Evolutionary conservation across 2,329 filamentous ascomycete genomes (phyloP).

Genomic region (Phaeosphaeria sp.): DNA sequence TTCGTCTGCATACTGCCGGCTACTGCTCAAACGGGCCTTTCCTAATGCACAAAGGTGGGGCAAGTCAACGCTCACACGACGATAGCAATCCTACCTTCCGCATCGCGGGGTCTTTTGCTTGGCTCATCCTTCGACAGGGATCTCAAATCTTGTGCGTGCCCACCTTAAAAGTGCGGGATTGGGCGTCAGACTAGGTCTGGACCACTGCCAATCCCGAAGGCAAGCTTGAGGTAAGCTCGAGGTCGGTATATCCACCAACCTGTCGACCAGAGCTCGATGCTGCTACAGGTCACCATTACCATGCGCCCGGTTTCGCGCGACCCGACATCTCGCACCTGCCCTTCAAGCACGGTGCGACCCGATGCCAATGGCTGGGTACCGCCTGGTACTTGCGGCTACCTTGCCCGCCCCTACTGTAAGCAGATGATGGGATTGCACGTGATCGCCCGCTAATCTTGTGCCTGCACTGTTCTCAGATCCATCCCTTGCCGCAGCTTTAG

Average conservation of each 20-base stretch:
- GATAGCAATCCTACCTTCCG: not conserved
- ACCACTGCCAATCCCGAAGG: too few relatives aligned
- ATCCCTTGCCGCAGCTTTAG: conserved; percentile 6
- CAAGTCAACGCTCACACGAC: not conserved
- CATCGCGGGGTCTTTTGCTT: not conserved
- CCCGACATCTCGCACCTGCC: conserved; percentile 1
- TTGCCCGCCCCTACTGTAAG: conserved; percentile 9
- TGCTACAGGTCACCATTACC: not conserved
- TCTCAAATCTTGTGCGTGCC: too few relatives aligned
- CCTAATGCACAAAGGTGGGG: too few relatives aligned
- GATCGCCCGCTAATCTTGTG: too few relatives aligned
- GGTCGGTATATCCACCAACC: not conserved
- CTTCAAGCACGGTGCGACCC: conserved; percentile 2
- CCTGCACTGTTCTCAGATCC: not conserved
- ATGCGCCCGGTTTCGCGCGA: not conserved
- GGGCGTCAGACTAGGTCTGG: too few relatives aligned
- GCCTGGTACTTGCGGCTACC: conserved; percentile 9
- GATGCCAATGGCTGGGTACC: conserved; percentile 13
- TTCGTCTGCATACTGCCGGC: too few relatives aligned
- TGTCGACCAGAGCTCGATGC: not conserved
- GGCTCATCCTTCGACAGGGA: too few relatives aligned
- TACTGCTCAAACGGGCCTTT: too few relatives aligned
- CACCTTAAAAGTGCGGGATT: too few relatives aligned
- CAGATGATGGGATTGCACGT: too few relatives aligned
- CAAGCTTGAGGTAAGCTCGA: too few relatives aligned